Conservation (phyloP, 495 filamentous ascomycete genomes). For the Aspergillus ostianus region DNA sequence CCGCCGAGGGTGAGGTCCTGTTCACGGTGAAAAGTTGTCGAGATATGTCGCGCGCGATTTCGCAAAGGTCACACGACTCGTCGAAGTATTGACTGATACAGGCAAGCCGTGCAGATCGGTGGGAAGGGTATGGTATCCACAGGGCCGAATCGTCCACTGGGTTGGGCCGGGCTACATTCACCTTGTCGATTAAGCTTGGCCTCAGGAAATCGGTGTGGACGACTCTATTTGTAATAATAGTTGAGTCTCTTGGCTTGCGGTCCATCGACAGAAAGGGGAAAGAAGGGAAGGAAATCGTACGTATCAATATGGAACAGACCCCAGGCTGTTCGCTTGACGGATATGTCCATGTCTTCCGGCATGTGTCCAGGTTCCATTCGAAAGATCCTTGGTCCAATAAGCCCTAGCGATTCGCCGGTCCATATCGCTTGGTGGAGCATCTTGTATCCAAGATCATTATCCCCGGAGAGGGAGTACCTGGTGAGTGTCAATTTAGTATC, state of each 20-base stretch:
- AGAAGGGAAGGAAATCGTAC: constrained; percentile 21
- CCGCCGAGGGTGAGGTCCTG: not conserved
- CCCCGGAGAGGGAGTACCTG: constrained; percentile 43
- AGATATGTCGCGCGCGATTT: constrained; percentile 44
- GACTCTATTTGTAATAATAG: constrained; percentile 25
- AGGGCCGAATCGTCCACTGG: constrained; percentile 17
- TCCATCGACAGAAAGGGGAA: not conserved
- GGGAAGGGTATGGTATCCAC: constrained; percentile 44
- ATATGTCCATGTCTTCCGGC: constrained; percentile 36
- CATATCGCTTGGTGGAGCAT: constrained; percentile 44
- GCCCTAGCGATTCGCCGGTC: constrained; percentile 36
- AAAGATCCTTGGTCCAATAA: constrained; percentile 31
- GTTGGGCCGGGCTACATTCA: constrained; percentile 32
- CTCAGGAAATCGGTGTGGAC: constrained; percentile 43
- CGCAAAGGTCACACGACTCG: constrained; percentile 38
- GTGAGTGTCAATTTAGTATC: constrained; percentile 1
- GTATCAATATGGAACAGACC: constrained; percentile 48
- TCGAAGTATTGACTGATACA: constrained; percentile 40
- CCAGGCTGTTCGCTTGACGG: constrained; percentile 39
- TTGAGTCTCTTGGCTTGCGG: not conserved
- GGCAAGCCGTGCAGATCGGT: constrained; percentile 30
- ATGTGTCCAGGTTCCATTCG: constrained; percentile 20
- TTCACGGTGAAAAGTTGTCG: constrained; percentile 33
- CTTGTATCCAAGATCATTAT: constrained; percentile 43
- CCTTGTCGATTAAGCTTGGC: constrained; percentile 35